A percentile compares a stretch with the other conserved stretches of the same genome.
Conservation (phyloP, 2,329 filamentous ascomycete species). For the Chrysoporthe deuterocubensis region DNA sequence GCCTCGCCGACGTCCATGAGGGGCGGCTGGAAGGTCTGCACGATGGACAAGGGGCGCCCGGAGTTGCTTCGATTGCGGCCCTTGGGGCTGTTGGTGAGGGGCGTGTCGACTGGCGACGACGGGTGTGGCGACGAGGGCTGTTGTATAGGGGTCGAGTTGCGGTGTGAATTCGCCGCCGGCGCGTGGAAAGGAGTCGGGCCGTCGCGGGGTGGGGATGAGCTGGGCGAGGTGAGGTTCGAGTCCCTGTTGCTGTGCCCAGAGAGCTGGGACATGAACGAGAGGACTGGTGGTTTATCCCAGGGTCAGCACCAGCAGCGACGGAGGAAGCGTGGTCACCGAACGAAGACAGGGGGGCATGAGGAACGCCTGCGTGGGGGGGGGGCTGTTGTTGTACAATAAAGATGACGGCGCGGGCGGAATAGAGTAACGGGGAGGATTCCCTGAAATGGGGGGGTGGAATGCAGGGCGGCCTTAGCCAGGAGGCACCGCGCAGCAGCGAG, state of each 20-base stretch:
- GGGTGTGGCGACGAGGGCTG: constrained; percentile 40
- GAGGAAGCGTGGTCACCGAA: constrained; percentile 19
- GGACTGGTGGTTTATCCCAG: constrained; percentile 56
- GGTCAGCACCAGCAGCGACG: constrained; percentile 29
- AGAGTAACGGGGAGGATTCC: constrained; percentile 23
- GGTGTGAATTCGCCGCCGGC: constrained; percentile 23
- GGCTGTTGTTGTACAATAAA: constrained; percentile 19
- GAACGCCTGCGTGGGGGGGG: constrained; percentile 1
- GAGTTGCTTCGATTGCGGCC: constrained; percentile 56
- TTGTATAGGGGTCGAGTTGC: constrained; percentile 35
- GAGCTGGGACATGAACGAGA: constrained; percentile 87
- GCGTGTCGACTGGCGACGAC: constrained; percentile 46
- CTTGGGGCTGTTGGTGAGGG: constrained; percentile 46
- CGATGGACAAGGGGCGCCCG: constrained; percentile 77
- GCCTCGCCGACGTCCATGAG: constrained; percentile 83
- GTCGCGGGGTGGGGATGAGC: constrained; percentile 49
- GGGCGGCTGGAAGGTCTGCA: constrained; percentile 83
- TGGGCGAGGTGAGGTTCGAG: constrained; percentile 48
- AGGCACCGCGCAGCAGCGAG: not conserved
- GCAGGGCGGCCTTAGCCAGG: not conserved
- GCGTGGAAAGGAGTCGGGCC: constrained; percentile 26
- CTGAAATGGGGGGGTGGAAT: constrained; percentile 12
- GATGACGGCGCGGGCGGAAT: constrained; percentile 16
- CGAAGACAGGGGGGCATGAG: constrained; percentile 17
- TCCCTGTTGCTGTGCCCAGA: constrained; percentile 51